phyloP scores from a whole-genome alignment of 2,329 filamentous ascomycete genomes.

The Fonsecaea nubica region DNA sequence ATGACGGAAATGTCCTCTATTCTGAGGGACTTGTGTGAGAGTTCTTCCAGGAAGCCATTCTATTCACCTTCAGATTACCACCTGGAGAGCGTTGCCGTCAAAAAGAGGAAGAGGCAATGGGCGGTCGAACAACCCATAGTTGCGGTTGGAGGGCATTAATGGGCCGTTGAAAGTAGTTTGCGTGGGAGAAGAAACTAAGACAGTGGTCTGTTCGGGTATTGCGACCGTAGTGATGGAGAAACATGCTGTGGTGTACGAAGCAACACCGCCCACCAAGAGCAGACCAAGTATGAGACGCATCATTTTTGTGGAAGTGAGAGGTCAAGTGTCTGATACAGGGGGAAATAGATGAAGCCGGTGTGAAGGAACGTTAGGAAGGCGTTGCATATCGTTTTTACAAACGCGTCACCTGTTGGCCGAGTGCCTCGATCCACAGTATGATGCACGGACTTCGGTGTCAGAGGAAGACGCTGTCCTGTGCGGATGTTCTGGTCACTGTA shows the following conservation, averaged over 20 bases:
- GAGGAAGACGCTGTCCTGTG: neutral
- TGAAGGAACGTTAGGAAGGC: too few relatives aligned
- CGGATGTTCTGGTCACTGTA: neutral
- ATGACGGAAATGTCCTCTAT: neutral
- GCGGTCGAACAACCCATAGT: conserved; percentile 29
- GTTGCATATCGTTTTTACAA: neutral
- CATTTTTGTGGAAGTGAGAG: neutral
- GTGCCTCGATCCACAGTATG: neutral
- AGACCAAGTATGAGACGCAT: neutral
- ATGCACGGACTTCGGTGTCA: neutral
- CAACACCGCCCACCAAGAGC: neutral
- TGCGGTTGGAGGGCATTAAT: conserved; percentile 25
- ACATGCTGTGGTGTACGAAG: neutral
- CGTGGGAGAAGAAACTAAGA: neutral
- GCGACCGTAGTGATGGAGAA: neutral
- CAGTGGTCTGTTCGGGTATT: neutral
- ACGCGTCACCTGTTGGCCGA: neutral
- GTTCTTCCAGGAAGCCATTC: neutral
- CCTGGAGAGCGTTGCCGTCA: neutral
- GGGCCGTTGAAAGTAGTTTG: conserved; percentile 12
- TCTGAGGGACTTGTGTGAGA: neutral
- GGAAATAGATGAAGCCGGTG: neutral
- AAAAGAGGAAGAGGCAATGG: conserved; percentile 15
- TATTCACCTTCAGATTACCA: neutral
- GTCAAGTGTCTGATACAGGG: neutral